phyloP scores from a whole-genome alignment of 768 basidiomycete species.

The Hericium erinaceus region DNA sequence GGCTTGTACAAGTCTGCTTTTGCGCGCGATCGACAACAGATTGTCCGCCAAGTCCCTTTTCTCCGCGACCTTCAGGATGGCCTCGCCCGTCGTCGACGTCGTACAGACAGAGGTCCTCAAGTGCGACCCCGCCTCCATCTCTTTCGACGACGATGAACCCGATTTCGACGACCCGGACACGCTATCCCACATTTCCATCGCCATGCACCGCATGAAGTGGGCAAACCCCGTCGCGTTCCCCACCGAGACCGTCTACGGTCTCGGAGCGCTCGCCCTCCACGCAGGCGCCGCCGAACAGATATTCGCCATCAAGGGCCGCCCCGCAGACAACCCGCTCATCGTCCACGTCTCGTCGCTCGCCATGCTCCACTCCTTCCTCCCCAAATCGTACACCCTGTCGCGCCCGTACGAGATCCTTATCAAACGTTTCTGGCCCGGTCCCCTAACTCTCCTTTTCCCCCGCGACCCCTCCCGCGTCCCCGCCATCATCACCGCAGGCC shows the following conservation, averaged over 20 bases:
- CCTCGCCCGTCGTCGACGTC: conserved; percentile 12
- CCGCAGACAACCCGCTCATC: conserved; percentile 94
- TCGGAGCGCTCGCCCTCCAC: conserved; percentile 80
- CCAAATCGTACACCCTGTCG: conserved; percentile 51
- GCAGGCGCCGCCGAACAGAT: conserved; percentile 58
- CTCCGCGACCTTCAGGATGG: background rate
- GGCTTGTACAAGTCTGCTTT: background rate
- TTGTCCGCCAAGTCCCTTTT: background rate
- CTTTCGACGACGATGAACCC: conserved; percentile 44
- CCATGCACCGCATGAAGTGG: conserved; percentile 43
- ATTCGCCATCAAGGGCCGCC: conserved; percentile 85
- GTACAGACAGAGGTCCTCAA: conserved; percentile 34
- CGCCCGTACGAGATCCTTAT: conserved; percentile 66
- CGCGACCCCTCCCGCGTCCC: conserved; percentile 54
- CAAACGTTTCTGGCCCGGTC: conserved; percentile 87
- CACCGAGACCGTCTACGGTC: conserved; percentile 96
- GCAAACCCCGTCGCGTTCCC: conserved; percentile 76
- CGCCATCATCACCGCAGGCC: conserved; percentile 67
- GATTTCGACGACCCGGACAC: conserved; percentile 43
- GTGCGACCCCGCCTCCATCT: conserved; percentile 57
- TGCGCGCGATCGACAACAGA: background rate
- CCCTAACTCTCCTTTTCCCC: conserved; percentile 88
- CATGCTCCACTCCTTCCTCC: conserved; percentile 77
- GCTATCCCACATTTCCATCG: conserved; percentile 41
- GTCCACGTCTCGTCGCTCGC: conserved; percentile 81